Evolutionary conservation across 306 rosid species (phyloP).

Genomic region (Delonix regia): DNA sequence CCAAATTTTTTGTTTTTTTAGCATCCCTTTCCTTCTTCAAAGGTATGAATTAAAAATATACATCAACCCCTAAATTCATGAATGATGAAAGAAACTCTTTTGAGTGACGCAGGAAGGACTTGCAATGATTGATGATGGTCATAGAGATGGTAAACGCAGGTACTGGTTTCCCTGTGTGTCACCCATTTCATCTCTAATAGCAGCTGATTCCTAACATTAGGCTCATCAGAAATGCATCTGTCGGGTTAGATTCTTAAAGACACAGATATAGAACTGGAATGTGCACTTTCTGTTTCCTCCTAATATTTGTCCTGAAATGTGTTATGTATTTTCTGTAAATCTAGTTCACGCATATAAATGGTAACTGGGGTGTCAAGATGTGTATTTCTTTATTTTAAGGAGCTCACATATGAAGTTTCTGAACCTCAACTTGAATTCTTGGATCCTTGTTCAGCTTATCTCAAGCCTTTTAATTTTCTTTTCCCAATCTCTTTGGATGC

Average conservation of each 20-base stretch:
- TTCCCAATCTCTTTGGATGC: neutral
- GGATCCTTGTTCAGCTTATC: neutral
- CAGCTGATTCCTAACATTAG: constrained; percentile 46
- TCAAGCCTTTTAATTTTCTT: neutral
- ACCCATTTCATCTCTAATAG: constrained; percentile 62
- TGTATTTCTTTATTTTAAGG: neutral
- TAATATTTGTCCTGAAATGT: constrained; percentile 18
- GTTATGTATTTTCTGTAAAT: constrained; percentile 10
- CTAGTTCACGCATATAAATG: neutral
- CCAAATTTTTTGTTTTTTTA: neutral
- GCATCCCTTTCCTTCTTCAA: neutral
- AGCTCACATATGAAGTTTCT: neutral
- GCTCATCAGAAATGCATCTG: constrained; percentile 16
- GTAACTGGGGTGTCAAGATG: neutral
- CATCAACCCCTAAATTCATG: constrained; percentile 24
- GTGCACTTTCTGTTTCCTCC: neutral
- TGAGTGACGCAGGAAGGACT: constrained; percentile 81
- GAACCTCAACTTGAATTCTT: neutral
- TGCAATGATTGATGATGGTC: constrained; percentile 98
- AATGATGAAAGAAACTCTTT: constrained; percentile 23
- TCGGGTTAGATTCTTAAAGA: constrained; percentile 28
- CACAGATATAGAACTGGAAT: constrained; percentile 17
- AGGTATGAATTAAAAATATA: neutral
- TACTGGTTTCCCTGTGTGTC: constrained; percentile 97
- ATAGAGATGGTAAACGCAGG: constrained; percentile 77